Conservation (phyloP, 1,284 basidiomycete species). For the Ceratobasidium sp. region DNA sequence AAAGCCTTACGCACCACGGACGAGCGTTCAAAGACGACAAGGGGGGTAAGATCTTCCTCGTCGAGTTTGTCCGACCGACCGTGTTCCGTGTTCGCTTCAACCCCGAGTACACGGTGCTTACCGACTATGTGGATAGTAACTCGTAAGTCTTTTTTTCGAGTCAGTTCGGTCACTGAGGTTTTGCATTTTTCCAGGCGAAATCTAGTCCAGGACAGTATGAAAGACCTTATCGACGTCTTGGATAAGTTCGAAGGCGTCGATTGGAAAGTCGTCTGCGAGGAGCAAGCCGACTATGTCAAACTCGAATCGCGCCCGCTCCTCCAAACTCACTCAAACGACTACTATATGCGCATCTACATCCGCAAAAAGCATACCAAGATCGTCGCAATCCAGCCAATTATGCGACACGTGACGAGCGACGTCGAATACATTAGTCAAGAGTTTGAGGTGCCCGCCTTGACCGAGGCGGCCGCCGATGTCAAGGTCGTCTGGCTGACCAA, state of each 20-base stretch:
- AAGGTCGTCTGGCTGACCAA: constrained; percentile 42
- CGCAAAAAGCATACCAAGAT: constrained; percentile 20
- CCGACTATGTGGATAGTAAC: constrained; percentile 27
- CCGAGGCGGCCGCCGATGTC: background rate
- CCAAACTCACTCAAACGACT: background rate
- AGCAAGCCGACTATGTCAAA: constrained; percentile 29
- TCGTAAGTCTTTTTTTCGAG: constrained; percentile 15
- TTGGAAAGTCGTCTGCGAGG: constrained; percentile 23
- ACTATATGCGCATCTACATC: constrained; percentile 23
- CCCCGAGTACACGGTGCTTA: constrained; percentile 23
- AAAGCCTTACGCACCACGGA: constrained; percentile 8
- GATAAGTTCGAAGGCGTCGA: background rate
- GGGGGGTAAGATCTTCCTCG: constrained; percentile 25
- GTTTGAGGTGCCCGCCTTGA: background rate
- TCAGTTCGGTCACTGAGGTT: background rate
- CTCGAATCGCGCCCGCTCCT: constrained; percentile 35
- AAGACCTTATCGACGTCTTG: constrained; percentile 13
- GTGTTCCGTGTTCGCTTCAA: constrained; percentile 41
- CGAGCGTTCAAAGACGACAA: constrained; percentile 3
- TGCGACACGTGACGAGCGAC: background rate
- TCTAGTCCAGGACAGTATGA: constrained; percentile 1
- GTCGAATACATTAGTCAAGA: background rate
- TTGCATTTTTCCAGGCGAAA: constrained; percentile 3
- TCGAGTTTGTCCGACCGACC: constrained; percentile 36
- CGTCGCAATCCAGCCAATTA: background rate